phyloP scores from a whole-genome alignment of 495 filamentous ascomycete genomes.

The Podospora didyma region DNA sequence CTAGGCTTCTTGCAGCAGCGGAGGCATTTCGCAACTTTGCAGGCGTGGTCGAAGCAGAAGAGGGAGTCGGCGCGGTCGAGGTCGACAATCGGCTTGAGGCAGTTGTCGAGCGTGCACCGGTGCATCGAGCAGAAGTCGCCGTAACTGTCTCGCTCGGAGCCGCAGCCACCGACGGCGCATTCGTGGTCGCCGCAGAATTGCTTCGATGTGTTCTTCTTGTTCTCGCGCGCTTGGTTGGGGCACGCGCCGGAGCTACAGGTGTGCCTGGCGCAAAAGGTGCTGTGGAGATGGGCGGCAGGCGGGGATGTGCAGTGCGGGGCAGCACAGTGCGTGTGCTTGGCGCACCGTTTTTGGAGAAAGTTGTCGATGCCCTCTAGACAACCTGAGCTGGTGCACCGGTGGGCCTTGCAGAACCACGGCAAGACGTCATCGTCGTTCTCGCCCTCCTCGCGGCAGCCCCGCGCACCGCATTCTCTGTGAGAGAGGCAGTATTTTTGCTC shows the following conservation, averaged over 20 bases:
- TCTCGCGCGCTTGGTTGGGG: background rate
- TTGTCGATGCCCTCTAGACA: slow-evolving; percentile 6
- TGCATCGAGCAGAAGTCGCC: background rate
- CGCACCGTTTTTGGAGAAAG: slow-evolving; percentile 9
- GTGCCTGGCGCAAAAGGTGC: slow-evolving; percentile 7
- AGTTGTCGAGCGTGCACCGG: slow-evolving; percentile 7
- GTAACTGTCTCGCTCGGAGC: background rate
- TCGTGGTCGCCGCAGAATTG: slow-evolving; percentile 11
- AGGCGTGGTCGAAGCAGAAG: slow-evolving; percentile 9
- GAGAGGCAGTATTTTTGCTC: background rate
- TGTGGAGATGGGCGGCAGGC: background rate
- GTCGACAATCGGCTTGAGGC: background rate
- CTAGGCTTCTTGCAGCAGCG: background rate
- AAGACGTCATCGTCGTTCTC: background rate
- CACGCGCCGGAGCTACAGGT: slow-evolving; percentile 6
- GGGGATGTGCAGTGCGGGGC: slow-evolving; percentile 3
- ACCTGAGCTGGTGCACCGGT: slow-evolving; percentile 7
- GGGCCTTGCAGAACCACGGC: background rate
- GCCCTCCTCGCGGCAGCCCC: background rate
- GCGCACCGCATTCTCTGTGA: background rate
- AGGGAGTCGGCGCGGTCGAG: background rate
- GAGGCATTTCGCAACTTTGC: background rate
- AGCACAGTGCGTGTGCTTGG: slow-evolving; percentile 6
- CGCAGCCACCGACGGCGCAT: slow-evolving; percentile 4
- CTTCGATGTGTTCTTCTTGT: background rate